Evolutionary conservation across 192 early-diverging fungal genomes (phyloP).

Genomic region (Allomyces javanicus): DNA sequence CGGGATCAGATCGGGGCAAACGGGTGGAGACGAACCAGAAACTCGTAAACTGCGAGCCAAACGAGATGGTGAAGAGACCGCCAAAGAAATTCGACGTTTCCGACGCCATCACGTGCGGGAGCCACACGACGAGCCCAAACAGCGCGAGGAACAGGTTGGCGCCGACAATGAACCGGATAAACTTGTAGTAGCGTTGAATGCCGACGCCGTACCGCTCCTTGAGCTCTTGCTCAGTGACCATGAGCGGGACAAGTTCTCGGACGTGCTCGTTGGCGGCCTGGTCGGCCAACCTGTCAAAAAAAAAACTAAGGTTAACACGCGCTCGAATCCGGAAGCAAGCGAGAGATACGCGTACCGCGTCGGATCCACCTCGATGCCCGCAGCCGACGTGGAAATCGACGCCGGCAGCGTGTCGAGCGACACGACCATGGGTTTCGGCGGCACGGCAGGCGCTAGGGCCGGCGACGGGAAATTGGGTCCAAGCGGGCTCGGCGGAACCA

Average conservation of each 20-base stretch:
- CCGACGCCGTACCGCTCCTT: background rate
- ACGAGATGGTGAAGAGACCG: background rate
- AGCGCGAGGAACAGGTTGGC: background rate
- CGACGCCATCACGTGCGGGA: background rate
- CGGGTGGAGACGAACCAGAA: background rate
- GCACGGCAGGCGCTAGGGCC: no score
- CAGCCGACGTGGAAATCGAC: no score
- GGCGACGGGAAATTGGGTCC: no score
- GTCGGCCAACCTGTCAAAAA: no score
- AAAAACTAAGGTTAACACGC: no score
- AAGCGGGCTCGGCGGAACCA: no score
- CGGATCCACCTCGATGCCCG: no score
- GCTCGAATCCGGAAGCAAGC: no score
- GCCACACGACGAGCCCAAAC: background rate
- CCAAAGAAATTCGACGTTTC: background rate
- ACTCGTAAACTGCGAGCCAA: background rate
- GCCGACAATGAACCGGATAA: background rate
- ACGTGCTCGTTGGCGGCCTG: background rate
- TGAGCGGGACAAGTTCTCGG: background rate
- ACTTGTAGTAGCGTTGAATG: background rate
- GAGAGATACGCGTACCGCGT: no score
- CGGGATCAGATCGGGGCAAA: background rate
- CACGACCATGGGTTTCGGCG: no score
- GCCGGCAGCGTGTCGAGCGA: no score
- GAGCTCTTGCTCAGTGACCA: background rate